A percentile compares a stretch with the other conserved stretches of the same genome.
These are phyloP conservation scores for Poterioochromonas sp. DNA, from an alignment of 352 stramenopile species.

Conservation along the genomic window DNA sequence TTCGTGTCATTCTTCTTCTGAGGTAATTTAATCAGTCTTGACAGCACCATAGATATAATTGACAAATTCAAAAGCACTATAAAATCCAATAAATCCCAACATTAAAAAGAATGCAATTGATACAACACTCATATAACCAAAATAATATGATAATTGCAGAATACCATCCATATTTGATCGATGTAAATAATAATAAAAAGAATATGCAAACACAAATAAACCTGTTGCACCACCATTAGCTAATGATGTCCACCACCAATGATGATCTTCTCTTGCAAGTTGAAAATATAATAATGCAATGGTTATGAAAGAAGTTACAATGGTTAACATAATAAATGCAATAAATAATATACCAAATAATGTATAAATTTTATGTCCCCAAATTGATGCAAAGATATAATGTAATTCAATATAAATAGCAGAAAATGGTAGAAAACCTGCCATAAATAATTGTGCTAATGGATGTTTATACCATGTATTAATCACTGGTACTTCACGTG, in stretches of 20 bases:
- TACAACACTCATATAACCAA: conserved; percentile 93
- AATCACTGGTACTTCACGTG: conserved; percentile 69
- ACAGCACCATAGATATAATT: conserved; percentile 93
- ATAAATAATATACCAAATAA: conserved; percentile 93
- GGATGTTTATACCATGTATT: conserved; percentile 73
- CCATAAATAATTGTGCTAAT: conserved; percentile 74
- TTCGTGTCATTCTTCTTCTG: neutral
- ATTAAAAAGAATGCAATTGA: conserved; percentile 94
- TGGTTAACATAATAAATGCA: conserved; percentile 85
- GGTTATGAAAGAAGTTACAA: conserved; percentile 91
- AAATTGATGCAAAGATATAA: conserved; percentile 94
- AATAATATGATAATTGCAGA: conserved; percentile 89
- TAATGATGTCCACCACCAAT: conserved; percentile 93
- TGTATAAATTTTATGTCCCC: conserved; percentile 96
- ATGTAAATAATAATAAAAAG: conserved; percentile 84
- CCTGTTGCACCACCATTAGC: conserved; percentile 84
- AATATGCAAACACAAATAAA: conserved; percentile 89
- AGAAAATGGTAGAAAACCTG: conserved; percentile 90
- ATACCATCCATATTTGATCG: conserved; percentile 84
- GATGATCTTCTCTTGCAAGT: conserved; percentile 86
- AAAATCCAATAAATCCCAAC: conserved; percentile 89
- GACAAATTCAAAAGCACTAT: conserved; percentile 86
- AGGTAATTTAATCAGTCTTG: conserved; percentile 89
- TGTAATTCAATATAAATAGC: conserved; percentile 97
- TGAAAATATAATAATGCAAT: conserved; percentile 95